Base-by-base conservation (phyloP, 306 rosid genomes). In the Bauhinia variegata region DNA sequence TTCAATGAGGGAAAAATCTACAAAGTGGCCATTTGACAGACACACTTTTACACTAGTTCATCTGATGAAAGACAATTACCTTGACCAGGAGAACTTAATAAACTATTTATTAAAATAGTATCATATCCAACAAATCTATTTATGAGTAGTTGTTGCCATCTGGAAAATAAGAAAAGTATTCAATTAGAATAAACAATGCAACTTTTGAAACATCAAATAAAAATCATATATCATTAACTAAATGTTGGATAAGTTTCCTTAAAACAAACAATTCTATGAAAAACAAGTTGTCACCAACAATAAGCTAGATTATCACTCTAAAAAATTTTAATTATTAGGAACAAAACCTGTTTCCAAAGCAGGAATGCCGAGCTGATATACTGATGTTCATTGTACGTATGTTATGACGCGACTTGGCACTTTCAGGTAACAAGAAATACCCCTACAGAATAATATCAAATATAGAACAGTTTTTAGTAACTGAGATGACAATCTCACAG, bases 111-210 rank as follows among this genome's bases (percentile, higher is more conserved):
- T 87, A 95, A 85, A 74, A 95, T 95, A 7, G 99, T 95, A 86
- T 95, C 99, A 82, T 95, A 95, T 72, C 97, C 97, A 19, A 95
- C 99, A 80, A 95, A 77, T 80, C 96, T 85, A 87, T 95, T 90
- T 73, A 95, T 88, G 67, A 95, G 96, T 32, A 95, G 86, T 69
- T 90, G 97, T 76, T 95, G 99, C 99, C 97, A 95, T 91, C 99
- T 95, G 83, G 80, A 72, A 72, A 78, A 76, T 15, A 62, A 43
- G 58, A 62, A 73, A n/a, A 3, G 75, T 2, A 70, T 16, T 42
- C 62, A 44, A 70, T 46, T 33, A 48, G 42, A 47, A 59, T 13
- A 31, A 48, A 73, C 16, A 36, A 33, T 16, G 69, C 65, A 46
- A 50, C 53, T 38, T 67, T 36, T 33, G 33, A 51, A 60, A 31